Evolutionary conservation across 2,329 filamentous ascomycete genomes (phyloP), one percentile per base, ranked within the genome.

Genomic region (Penicillium sp.): DNA sequence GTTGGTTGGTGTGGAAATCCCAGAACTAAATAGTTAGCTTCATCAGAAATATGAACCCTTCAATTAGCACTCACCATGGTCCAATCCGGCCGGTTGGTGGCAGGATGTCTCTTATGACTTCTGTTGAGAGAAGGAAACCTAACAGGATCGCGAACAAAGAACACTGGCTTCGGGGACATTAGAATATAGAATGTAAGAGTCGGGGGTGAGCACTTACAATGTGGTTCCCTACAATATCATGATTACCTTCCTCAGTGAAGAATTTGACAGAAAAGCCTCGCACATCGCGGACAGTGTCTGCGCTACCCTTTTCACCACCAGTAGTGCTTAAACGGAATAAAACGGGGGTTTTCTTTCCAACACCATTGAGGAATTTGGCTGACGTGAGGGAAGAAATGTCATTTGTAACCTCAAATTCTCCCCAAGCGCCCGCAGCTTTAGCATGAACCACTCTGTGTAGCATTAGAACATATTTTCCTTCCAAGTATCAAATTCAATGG

Each of bases 71-170:
- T 66, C 50, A 75, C 76, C 68, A 83, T 83, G 48, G 84, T 86
- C 25, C 84, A 83, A 70, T 88, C 83, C n/a, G 82, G 84, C 1
- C 87, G 72, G 67, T 89, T 83, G 0, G 85, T 89, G 57, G 83
- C 78, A 0, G 86, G 86, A 62, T 89, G 75, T 15, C 86, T 79
- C 77, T 89, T 89, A 69, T 89, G 87, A 0, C 86, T 87, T 66
- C 88, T 68, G 55, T 77, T 78, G 49, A 79, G 57, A 2, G 71
- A 71, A 3, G 77, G 76, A 52, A 79, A 79, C 52, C 77, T 76
- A 50, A 74, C 64, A 12, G 77, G 76, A 53, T 80, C 78, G 4
- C 78, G 71, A 42, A 79, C 71, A 58, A 79, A 79, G 67, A 79
- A 79, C 9, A 79, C 75, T 2, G 75, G 78, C 62, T 70, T 45